Percentiles rank a stretch among this genome's conserved stretches.
These are phyloP conservation scores for Fusarium sulawesiense DNA, from an alignment of 2,329 filamentous ascomycete species.

Conservation along the genomic window DNA sequence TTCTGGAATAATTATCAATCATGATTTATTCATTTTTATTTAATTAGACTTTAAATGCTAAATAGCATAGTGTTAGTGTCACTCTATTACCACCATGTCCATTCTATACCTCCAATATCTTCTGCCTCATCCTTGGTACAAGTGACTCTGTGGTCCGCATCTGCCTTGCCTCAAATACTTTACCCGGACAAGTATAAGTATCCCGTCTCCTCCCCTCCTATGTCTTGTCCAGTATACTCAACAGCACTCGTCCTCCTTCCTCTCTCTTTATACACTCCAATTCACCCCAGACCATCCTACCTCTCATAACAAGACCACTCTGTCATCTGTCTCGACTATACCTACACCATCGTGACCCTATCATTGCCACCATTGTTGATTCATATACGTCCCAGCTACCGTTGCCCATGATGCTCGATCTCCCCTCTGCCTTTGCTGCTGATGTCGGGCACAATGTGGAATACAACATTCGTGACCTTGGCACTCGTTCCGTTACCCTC, in stretches of 20 bases:
- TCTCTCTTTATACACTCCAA: not conserved
- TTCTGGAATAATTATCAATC: not conserved
- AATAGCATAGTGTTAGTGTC: constrained; percentile 1
- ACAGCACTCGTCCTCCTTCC: constrained; percentile 4
- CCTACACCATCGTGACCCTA: not conserved
- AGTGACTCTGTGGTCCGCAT: constrained; percentile 9
- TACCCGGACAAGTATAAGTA: constrained; percentile 42
- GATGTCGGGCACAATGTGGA: constrained; percentile 57
- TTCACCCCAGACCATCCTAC: not conserved
- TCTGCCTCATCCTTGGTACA: constrained; percentile 19
- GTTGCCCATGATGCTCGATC: not conserved
- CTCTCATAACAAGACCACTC: not conserved
- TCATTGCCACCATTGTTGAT: not conserved
- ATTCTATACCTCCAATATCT: not conserved
- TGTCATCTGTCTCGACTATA: not conserved
- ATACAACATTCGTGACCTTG: constrained; percentile 67
- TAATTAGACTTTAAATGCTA: not conserved
- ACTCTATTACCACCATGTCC: not conserved
- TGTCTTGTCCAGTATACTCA: constrained; percentile 20
- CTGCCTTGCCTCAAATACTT: constrained; percentile 7
- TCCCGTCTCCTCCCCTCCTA: constrained; percentile 29
- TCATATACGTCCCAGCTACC: not conserved
- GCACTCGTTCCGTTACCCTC: constrained; percentile 71
- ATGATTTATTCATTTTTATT: not conserved
- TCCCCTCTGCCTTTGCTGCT: constrained; percentile 46